Base-by-base conservation (phyloP, 2,329 filamentous ascomycete species). In the Colletotrichum musicola region DNA sequence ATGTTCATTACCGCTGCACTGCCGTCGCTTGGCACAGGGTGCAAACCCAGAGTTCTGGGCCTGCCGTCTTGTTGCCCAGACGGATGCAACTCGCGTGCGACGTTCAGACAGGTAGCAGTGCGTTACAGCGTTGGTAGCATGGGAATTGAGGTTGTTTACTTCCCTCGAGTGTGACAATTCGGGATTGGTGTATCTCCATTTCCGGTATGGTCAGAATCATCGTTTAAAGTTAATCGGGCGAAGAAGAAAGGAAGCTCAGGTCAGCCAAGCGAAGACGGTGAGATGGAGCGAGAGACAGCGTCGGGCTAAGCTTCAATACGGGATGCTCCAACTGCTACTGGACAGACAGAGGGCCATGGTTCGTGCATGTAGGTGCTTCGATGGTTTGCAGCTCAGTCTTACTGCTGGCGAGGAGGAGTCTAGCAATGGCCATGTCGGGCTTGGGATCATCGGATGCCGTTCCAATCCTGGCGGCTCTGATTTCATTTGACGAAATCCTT, bases 211-310 rank as follows among this genome's bases (percentile, higher is more conserved):
- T 6, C 22, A 47, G 4, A 22, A 53, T 35, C 20, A 46, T 46
- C 27, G 53, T 58, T 18, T 14, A 54, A 10, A 20, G 54, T 59
- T 47, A n/a, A 20, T n/a, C 30, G 14, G 27, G 4, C 6, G 30
- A 60, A 47, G 18, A 61, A 65, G 47, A 25, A 35, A 22, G 35
- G 14, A 54, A 50, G 16, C n/a, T 42, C 56, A 55, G 54, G 38
- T 51, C 18, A 20, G 61, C 55, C 55, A 38, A 57, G 50, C n/a
- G 40, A 44, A 46, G 13, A 56, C 62, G 49, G 50, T 60, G 54
- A 65, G 25, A 38, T 44, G 54, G 18, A 55, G 25, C 55, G 65
- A 55, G 61, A 60, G 55, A 56, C 49, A 65, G 50, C 35, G 55
- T 20, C 49, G 49, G 63, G 62, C 62, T 51, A 56, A 27, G 56